Evolutionary conservation across 2,329 filamentous ascomycete species (phyloP).

Genomic region (Fusarium musae): DNA sequence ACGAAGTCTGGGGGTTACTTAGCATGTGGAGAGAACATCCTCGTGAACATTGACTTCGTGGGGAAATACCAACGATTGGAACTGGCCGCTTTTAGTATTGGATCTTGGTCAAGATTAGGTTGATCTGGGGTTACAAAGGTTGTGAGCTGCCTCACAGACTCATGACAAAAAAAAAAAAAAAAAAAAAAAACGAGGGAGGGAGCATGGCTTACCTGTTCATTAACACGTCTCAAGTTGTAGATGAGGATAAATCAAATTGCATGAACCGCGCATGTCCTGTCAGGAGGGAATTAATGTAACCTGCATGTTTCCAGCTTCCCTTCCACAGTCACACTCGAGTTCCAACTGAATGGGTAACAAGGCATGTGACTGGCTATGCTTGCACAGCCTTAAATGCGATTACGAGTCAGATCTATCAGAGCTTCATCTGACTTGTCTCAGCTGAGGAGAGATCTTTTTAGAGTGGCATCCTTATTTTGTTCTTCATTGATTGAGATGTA

Average conservation of each 20-base stretch:
- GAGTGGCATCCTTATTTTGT: not conserved
- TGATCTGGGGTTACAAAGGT: conserved; percentile 1
- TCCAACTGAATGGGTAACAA: conserved; percentile 25
- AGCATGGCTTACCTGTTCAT: not conserved
- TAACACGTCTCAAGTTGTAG: not conserved
- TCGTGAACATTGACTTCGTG: conserved; percentile 21
- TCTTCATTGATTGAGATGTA: not conserved
- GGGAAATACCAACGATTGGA: conserved; percentile 19
- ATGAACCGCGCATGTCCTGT: conserved; percentile 10
- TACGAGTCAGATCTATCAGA: conserved; percentile 16
- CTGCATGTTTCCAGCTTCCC: conserved; percentile 25
- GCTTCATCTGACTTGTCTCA: conserved; percentile 21
- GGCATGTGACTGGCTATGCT: conserved; percentile 30
- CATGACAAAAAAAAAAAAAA: not conserved
- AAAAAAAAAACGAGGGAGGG: not conserved
- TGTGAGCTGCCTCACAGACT: not conserved
- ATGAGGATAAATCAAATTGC: not conserved
- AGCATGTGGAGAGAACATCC: conserved; percentile 18
- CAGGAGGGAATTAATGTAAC: conserved; percentile 19
- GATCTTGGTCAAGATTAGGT: not conserved
- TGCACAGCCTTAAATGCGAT: conserved; percentile 16
- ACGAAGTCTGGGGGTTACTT: conserved; percentile 14
- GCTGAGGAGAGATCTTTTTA: conserved; percentile 1
- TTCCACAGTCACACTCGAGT: conserved; percentile 9
- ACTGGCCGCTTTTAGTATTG: conserved; percentile 17